Base-by-base conservation (phyloP, 169 alveolate species). In the Pseudocohnilembus persalinus region DNA sequence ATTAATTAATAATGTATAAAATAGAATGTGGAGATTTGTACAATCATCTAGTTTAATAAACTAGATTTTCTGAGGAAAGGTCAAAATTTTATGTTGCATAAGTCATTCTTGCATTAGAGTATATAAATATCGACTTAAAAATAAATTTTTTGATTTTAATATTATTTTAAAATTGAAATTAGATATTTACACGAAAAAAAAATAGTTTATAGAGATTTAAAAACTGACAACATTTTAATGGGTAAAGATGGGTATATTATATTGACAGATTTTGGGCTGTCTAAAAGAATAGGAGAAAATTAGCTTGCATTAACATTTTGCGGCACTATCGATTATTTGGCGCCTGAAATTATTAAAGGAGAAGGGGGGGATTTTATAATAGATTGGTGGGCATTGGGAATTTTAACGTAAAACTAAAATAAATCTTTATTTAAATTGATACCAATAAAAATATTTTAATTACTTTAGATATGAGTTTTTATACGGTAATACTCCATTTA, bases 321-420 rank as follows among this genome's bases (percentile, higher is more conserved):
- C 81, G 97, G 97, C 0, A 92, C 96, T n/a, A 91, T 94, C 28
- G 95, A 92, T 49, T 94, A 94, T 84, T 80, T 92, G 81, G 94
- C 96, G 26, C 97, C 97, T n/a, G 96, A 94, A 84, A 87, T 92
- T 30, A 78, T 94, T 6, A 76, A 74, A 72, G 89, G 88, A 32
- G 83, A 84, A 31, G 95, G 94, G 28, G 94, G 92, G 80, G 81
- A 88, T 29, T 82, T 87, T 29, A 81, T 82, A 0, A 90, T 91
- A 0, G 97, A 94, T 83, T 94, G 95, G 94, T 94, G 93, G 91
- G 83, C 92, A 35, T 87, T 92, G 26, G 97, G 94, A 68, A 73
- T 74, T 25, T 31, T 88, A 28, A 85, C 85, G 89, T 81, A 77
- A 68, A 33, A 63, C 31, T 29, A 34, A 0, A n/a, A 49, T 35